Evolutionary conservation across 306 rosid species (phyloP), one percentile per base, ranked within the genome.

Genomic region (Fragaria nilgerrensis): DNA sequence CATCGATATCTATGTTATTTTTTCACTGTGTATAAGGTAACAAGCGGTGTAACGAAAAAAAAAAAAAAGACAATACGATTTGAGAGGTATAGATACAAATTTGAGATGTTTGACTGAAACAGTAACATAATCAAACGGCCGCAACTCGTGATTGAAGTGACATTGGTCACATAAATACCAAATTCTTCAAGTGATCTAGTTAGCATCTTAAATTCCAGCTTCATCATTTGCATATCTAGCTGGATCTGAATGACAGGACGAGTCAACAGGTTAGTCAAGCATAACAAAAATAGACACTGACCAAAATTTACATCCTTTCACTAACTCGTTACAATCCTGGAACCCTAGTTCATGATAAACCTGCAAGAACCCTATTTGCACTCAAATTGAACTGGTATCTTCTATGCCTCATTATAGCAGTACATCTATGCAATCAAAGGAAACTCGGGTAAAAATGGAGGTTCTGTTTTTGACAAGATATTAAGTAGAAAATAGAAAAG

Each of bases 311-410:
- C 68, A 5, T 62, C 2, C 41, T 62, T 62, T 62, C 41, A 32
- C 43, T 15, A 14, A 62, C 16, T 62, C 68, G n/a, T 27, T 32
- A 63, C 68, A 29, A 63, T 32, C 43, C 41, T 15, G 41, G 9
- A 62, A 8, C 67, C 37, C 37, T 62, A 29, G 39, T 62, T 14
- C 16, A 29, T 29, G n/a, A 37, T 32, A 15, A 62, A 62, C n/a
- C 61, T 61, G 20, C 67, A 61, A 62, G 43, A 29, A 62, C 67
- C 67, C 67, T 61, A 61, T 27, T 15, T 29, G 68, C 68, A 63
- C 43, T 32, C 43, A 59, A 59, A 25, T 59, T 23, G 36, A 59
- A 12, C 68, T 11, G 10, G 41, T 15, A 29, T 14, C 9, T 32
- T 4, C 12, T 15, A 63, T 63, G 20, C 22, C 43, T 22, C n/a